Percentiles rank a stretch among this genome's conserved stretches.
These are phyloP conservation scores for Aspergillus saccharolyticus DNA, from an alignment of 495 filamentous ascomycete genomes.

Conservation along the genomic window DNA sequence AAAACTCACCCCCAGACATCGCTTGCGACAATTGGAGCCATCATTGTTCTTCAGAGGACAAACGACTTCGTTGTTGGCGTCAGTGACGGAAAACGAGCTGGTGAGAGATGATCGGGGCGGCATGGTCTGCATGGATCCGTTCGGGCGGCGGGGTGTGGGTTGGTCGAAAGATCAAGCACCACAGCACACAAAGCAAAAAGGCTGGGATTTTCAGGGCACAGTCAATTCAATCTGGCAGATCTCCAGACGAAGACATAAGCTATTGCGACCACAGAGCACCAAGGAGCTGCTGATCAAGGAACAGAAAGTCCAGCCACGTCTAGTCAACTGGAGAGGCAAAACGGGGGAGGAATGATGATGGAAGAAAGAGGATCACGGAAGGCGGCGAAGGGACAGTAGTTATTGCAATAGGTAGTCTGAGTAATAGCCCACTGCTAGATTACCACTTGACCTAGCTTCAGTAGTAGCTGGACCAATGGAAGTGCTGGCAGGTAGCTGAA, in stretches of 20 bases:
- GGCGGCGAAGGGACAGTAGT: not conserved
- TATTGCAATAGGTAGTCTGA: not conserved
- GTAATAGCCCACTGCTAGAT: not conserved
- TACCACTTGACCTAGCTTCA: not conserved
- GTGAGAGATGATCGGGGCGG: constrained; percentile 83
- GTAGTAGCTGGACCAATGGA: not conserved
- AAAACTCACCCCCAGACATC: constrained; percentile 89
- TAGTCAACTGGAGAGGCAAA: not conserved
- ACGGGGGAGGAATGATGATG: not conserved
- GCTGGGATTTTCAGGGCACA: constrained; percentile 3
- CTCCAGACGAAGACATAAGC: not conserved
- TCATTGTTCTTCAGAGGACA: constrained; percentile 95
- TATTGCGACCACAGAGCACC: not conserved
- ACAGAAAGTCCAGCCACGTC: not conserved
- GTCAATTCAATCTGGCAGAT: constrained; percentile 13
- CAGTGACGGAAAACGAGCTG: constrained; percentile 86
- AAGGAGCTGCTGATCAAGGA: not conserved
- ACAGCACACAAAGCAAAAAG: not conserved
- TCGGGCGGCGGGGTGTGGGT: constrained; percentile 17
- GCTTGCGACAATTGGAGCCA: constrained; percentile 94
- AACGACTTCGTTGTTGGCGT: constrained; percentile 91
- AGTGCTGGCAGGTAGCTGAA: not conserved
- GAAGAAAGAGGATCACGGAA: not conserved
- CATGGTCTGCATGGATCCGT: constrained; percentile 57
- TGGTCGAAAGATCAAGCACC: constrained; percentile 4